Evolutionary conservation across 148 eudicot genomes (phyloP), one percentile per base, ranked within the genome.

Genomic region (Limonium bicolor): DNA sequence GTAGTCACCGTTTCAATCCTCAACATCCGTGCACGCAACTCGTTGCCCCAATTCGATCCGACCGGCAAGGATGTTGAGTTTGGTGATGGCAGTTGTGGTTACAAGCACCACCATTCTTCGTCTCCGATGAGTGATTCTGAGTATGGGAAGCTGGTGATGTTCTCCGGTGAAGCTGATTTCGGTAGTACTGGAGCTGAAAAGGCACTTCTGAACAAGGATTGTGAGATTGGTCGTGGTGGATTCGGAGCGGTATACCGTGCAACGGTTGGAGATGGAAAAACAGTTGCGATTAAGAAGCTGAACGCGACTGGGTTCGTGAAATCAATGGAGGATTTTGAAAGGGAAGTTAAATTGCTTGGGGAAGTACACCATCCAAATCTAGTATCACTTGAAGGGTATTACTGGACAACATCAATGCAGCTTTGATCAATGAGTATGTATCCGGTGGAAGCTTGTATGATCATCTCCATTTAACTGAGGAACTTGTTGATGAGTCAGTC

Each of bases 111-210:
- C n/a, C n/a, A n/a, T n/a, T n/a, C n/a, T n/a, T n/a, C 37, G 27
- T 77, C 94, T 12, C 83, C 78, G 21, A 60, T 57, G 7, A 72
- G 67, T 11, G 86, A 74, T 40, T 69, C 92, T 15, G 74, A 72
- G 48, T 77, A 71, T 43, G 96, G 96, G 18, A 87, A 87, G 61
- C 82, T 87, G 43, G 96, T 87, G n/a, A 77, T 87, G 94, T 83
- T 87, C 46, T 71, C 90, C 1, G 78, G 83, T 40, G 83, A 83
- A 10, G 75, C 76, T 43, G 86, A 71, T 37, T 83, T 87, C 46
- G 83, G 59, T 3, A n/a, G n/a, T n/a, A n/a, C n/a, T n/a, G 29
- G 52, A 7, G 94, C 90, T 54, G 69, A 77, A 26, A 69, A 83
- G 4, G 77, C 80, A 6, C 64, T 87, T 19, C 90, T 87, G 13